These are phyloP conservation scores for Bruguiera sexangula DNA, from an alignment of 345 rosid species.

Conservation along the genomic window DNA sequence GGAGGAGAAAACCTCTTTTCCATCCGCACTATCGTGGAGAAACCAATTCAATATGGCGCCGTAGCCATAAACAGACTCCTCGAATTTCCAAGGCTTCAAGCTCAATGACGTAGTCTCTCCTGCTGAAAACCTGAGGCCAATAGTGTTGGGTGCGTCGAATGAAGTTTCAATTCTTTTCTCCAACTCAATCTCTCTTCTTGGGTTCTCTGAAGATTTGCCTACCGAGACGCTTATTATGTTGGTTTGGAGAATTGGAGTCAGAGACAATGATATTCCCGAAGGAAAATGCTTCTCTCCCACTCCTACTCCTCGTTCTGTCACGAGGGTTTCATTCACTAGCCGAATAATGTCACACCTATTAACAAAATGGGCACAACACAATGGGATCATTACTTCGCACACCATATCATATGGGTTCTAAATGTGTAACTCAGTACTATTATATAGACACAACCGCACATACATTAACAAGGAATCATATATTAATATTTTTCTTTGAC, in stretches of 20 bases:
- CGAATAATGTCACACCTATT: slow-evolving; percentile 58
- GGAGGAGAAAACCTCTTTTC: slow-evolving; percentile 75
- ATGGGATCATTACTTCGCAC: background rate
- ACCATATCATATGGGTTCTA: too few relatives aligned
- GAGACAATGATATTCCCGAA: slow-evolving; percentile 58
- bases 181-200: slow-evolving; percentile 40
- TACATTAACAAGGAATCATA: too few relatives aligned
- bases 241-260: slow-evolving; percentile 65
- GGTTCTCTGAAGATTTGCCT: slow-evolving; percentile 71
- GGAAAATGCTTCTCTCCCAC: slow-evolving; percentile 78
- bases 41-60: slow-evolving; percentile 69
- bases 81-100: slow-evolving; percentile 85
- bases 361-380: too few relatives aligned
- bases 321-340: slow-evolving; percentile 51
- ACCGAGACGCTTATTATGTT: slow-evolving; percentile 72
- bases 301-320: slow-evolving; percentile 67
- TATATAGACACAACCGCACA: too few relatives aligned
- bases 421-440: too few relatives aligned
- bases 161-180: slow-evolving; percentile 54
- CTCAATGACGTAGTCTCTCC: slow-evolving; percentile 56
- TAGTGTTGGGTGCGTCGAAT: slow-evolving; percentile 64
- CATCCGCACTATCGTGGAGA: slow-evolving; percentile 74
- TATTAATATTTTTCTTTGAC: too few relatives aligned
- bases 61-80: slow-evolving; percentile 63
- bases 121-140: slow-evolving; percentile 57